Evolutionary conservation across 305 asterid species (phyloP).

Genomic region (Fraxinus angustifolia): DNA sequence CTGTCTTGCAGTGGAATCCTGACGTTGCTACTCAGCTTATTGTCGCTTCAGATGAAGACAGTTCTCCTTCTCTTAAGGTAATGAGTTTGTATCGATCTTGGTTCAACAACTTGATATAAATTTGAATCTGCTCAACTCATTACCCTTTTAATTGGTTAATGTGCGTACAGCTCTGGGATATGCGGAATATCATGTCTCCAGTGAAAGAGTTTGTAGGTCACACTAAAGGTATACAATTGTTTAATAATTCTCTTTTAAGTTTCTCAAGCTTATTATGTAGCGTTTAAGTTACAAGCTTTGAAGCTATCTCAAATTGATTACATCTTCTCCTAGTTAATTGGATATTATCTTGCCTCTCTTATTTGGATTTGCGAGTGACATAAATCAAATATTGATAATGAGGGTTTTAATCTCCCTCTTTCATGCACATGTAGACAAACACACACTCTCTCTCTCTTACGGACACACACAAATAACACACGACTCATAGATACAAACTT

Average conservation of each 20-base stretch:
- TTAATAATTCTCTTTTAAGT: background rate
- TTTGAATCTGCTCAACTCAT: conserved; percentile 8
- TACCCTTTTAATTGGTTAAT: conserved; percentile 25
- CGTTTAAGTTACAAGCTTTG: background rate
- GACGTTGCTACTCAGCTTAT: conserved; percentile 87
- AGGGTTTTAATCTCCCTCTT: background rate
- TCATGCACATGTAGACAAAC: background rate
- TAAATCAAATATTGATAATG: conserved; percentile 1
- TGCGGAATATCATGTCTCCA: conserved; percentile 89
- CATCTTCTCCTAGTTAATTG: conserved; percentile 14
- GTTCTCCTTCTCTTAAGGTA: conserved; percentile 86
- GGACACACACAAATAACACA: background rate
- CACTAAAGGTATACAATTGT: conserved; percentile 63
- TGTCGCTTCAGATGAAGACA: conserved; percentile 97
- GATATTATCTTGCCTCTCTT: background rate
- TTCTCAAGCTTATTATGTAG: background rate
- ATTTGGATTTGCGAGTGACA: background rate
- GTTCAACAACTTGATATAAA: conserved; percentile 11
- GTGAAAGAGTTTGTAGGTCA: conserved; percentile 92
- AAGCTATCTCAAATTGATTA: conserved; percentile 3
- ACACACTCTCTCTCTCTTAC: background rate
- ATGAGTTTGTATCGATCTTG: conserved; percentile 16
- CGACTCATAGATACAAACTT: background rate
- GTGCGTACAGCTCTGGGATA: conserved; percentile 87
- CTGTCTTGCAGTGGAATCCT: conserved; percentile 99